Percentiles rank a stretch among this genome's conserved stretches.
Conservation (phyloP, 169 alveolate genomes). For the Plasmodium knowlesi region DNA sequence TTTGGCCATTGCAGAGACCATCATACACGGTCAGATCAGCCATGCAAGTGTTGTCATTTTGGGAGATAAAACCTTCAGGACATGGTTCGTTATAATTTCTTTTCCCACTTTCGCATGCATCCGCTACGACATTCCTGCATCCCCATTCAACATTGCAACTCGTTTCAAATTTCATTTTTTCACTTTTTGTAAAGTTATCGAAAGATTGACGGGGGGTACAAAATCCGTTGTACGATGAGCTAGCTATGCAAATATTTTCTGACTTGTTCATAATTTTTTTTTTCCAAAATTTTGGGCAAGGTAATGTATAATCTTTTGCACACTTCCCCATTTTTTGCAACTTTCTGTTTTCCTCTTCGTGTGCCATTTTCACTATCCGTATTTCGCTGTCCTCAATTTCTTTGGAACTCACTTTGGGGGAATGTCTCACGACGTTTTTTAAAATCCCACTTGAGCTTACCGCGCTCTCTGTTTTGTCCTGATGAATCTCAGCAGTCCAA, state of each 20-base stretch:
- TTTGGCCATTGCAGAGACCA: constrained; percentile 47
- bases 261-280: constrained; percentile 1
- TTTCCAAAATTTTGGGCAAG: constrained; percentile 75
- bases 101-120: constrained; percentile 25
- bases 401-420: constrained; percentile 60
- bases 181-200: constrained; percentile 47
- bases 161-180: constrained; percentile 47
- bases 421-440: constrained; percentile 54
- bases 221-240: constrained; percentile 44
- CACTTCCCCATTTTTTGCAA: constrained; percentile 29
- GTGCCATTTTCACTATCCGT: constrained; percentile 48
- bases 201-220: constrained; percentile 60
- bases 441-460: constrained; percentile 53
- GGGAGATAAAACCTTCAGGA: constrained; percentile 63
- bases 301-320: constrained; percentile 71
- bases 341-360: constrained; percentile 64
- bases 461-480: constrained; percentile 18
- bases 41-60: constrained; percentile 53
- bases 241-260: constrained; percentile 66
- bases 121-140: constrained; percentile 14
- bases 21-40: constrained; percentile 63
- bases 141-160: constrained; percentile 76
- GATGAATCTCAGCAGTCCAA: constrained; percentile 10
- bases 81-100: constrained; percentile 68
- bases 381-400: constrained; percentile 63